phyloP scores from a whole-genome alignment of 2,329 filamentous ascomycete genomes.

The Pezicula neosporulosa region DNA sequence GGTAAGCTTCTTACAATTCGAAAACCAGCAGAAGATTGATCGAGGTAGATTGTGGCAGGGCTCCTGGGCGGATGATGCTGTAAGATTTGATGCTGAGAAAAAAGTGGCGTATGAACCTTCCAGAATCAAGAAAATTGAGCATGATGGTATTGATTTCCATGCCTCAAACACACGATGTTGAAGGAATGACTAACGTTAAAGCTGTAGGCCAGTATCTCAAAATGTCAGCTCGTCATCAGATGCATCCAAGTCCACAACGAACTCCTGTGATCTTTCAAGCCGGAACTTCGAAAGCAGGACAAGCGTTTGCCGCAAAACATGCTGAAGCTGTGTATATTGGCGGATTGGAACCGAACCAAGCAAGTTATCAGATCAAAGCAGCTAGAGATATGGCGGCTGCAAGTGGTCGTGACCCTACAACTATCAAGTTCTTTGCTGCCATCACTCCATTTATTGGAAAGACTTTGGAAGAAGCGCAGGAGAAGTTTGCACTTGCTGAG shows the following conservation, averaged over 20 bases:
- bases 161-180: no score
- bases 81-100: conserved; percentile 53
- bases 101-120: conserved; percentile 50
- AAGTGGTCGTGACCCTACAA: conserved; percentile 52
- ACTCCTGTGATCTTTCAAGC: conserved; percentile 67
- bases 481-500: conserved; percentile 58
- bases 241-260: conserved; percentile 60
- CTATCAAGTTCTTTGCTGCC: conserved; percentile 64
- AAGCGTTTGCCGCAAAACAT: conserved; percentile 60
- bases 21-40: no score
- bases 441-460: conserved; percentile 60
- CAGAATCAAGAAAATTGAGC: conserved; percentile 60
- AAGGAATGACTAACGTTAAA: no score
- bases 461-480: conserved; percentile 63
- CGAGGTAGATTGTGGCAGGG: conserved; percentile 49
- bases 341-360: conserved; percentile 56
- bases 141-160: conserved; percentile 29
- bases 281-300: conserved; percentile 60
- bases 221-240: conserved; percentile 18
- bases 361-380: conserved; percentile 57
- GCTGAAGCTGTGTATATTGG: conserved; percentile 69
- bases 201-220: not conserved
- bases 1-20: conserved; percentile 24
- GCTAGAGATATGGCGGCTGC: conserved; percentile 51
- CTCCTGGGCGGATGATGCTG: conserved; percentile 65